Conservation (phyloP, 1,284 basidiomycete genomes). For the Boletus smithii region DNA sequence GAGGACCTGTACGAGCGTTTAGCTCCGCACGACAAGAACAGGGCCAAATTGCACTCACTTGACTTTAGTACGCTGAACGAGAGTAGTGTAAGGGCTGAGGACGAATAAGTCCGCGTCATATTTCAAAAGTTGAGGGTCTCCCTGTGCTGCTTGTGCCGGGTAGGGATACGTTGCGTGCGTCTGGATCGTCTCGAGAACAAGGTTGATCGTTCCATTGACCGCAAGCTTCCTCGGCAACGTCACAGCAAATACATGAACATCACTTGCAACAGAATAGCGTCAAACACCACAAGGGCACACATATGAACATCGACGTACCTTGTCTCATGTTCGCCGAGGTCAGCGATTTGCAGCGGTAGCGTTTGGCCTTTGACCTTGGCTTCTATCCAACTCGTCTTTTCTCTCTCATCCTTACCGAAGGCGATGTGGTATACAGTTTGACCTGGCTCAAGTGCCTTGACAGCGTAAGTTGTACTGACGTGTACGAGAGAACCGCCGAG, state of each 20-base stretch:
- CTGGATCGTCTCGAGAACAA: conserved; percentile 75
- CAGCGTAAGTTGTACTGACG: conserved; percentile 83
- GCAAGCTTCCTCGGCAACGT: conserved; percentile 46
- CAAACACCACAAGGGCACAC: conserved; percentile 3
- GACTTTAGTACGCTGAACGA: conserved; percentile 81
- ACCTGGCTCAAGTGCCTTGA: conserved; percentile 65
- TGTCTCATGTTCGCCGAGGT: conserved; percentile 47
- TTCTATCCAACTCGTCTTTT: conserved; percentile 75
- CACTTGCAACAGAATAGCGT: conserved; percentile 24
- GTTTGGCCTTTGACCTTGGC: conserved; percentile 72
- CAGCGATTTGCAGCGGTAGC: conserved; percentile 51
- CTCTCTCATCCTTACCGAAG: conserved; percentile 59
- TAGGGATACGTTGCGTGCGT: conserved; percentile 75
- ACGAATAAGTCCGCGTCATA: conserved; percentile 76
- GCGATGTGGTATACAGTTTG: conserved; percentile 70
- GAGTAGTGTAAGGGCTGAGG: conserved; percentile 79
- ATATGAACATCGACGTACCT: conserved; percentile 41
- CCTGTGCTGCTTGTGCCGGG: conserved; percentile 72
- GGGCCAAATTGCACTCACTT: conserved; percentile 49
- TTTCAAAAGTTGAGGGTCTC: conserved; percentile 77
- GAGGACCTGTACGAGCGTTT: conserved; percentile 50
- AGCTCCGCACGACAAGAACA: conserved; percentile 7
- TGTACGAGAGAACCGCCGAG: conserved; percentile 83
- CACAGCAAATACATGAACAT: conserved; percentile 46
- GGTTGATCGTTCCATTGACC: conserved; percentile 58